Conservation (phyloP, 2,329 filamentous ascomycete genomes). For the Sporothrix brasiliensis region DNA sequence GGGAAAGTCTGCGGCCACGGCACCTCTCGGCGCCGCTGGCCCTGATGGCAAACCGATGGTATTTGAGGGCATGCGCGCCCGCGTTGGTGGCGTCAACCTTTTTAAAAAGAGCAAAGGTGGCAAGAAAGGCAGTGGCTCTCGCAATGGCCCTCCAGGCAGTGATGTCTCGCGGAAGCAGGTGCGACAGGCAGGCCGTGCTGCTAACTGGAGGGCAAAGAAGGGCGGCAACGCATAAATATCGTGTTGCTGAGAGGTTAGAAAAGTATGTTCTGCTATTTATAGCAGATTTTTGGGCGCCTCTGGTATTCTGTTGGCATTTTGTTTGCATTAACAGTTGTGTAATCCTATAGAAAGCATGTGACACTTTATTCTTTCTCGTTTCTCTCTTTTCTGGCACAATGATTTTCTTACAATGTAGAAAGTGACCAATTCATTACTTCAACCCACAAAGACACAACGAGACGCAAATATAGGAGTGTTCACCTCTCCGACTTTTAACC, state of each 20-base stretch:
- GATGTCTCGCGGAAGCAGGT: conserved; percentile 52
- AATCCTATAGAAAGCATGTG: background rate
- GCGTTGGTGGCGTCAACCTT: conserved; percentile 65
- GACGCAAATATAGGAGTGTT: background rate
- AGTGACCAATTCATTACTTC: background rate
- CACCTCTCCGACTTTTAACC: background rate
- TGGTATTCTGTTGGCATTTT: conserved; percentile 17
- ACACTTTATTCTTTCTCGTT: background rate
- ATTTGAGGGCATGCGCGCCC: conserved; percentile 81
- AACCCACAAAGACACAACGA: background rate
- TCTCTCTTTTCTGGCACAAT: background rate
- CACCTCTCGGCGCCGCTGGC: background rate
- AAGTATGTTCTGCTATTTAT: background rate
- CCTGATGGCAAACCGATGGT: conserved; percentile 60
- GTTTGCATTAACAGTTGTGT: background rate
- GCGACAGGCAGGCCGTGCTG: conserved; percentile 35
- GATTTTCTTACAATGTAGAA: background rate
- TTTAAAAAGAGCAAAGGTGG: conserved; percentile 38
- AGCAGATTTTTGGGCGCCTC: background rate
- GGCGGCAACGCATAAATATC: conserved; percentile 21
- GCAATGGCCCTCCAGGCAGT: background rate
- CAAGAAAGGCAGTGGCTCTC: conserved; percentile 48
- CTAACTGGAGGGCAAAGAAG: conserved; percentile 34
- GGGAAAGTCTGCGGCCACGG: conserved; percentile 62
- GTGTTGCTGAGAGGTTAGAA: no score